A percentile compares a stretch with the other conserved stretches of the same genome.
Evolutionary conservation across 768 basidiomycete species (phyloP).

Genomic region (Hygrophorus pudorinus): DNA sequence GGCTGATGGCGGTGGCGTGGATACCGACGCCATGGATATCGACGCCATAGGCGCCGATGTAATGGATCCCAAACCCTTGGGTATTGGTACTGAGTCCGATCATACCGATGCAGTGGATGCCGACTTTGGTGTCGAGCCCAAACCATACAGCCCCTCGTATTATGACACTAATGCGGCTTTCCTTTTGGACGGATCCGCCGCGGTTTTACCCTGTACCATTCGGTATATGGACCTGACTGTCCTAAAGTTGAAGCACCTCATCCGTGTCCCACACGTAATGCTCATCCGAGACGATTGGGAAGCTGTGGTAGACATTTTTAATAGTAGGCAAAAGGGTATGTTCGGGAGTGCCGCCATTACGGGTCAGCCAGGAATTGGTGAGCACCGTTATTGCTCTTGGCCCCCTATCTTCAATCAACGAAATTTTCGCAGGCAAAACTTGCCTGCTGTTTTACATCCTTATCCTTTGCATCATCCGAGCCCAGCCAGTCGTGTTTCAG

Average conservation of each 20-base stretch:
- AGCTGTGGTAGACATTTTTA: constrained; percentile 4
- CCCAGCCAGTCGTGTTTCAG: constrained; percentile 8
- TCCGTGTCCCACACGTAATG: constrained; percentile 8
- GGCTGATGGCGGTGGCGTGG: not conserved
- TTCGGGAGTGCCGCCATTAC: constrained; percentile 5
- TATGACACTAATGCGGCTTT: constrained; percentile 4
- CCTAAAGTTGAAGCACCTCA: constrained; percentile 2
- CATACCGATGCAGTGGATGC: no score
- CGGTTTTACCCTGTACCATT: no score
- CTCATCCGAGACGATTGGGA: constrained; percentile 8
- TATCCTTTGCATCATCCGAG: constrained; percentile 8
- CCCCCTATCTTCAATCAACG: not conserved
- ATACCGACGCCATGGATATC: not conserved
- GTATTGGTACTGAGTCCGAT: no score
- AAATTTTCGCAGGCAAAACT: constrained; percentile 5
- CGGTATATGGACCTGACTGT: constrained; percentile 11
- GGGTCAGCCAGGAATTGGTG: constrained; percentile 10
- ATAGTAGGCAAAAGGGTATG: constrained; percentile 2
- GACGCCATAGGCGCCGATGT: no score
- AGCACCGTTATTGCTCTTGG: constrained; percentile 3
- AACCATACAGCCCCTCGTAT: not conserved
- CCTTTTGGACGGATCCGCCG: constrained; percentile 6
- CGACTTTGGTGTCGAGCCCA: not conserved
- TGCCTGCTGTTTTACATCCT: constrained; percentile 8
- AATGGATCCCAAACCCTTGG: no score